These are phyloP conservation scores for Balakata baccata DNA, from an alignment of 345 rosid genomes.

Conservation along the genomic window DNA sequence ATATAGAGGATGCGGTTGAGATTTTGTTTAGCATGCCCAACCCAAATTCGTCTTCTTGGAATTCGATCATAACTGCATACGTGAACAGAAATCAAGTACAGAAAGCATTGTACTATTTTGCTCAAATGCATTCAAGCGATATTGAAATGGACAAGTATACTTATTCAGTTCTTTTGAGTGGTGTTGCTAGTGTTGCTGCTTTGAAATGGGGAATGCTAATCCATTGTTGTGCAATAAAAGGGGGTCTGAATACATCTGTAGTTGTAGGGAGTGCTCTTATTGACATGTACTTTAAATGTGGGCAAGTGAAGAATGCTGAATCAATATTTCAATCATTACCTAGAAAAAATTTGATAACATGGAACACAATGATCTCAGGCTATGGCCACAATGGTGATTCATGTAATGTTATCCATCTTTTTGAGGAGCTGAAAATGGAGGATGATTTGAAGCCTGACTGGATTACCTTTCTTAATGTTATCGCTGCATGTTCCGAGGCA, in stretches of 20 bases:
- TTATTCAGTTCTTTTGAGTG: conserved; percentile 57
- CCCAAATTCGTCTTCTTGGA: conserved; percentile 80
- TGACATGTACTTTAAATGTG: conserved; percentile 84
- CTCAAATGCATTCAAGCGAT: conserved; percentile 48
- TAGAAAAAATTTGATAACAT: conserved; percentile 54
- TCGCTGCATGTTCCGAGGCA: conserved; percentile 58
- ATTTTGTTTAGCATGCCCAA: conserved; percentile 47
- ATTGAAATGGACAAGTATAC: conserved; percentile 53
- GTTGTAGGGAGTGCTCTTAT: conserved; percentile 69
- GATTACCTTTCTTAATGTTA: conserved; percentile 64
- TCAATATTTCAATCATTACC: conserved; percentile 45
- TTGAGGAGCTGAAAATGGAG: conserved; percentile 40
- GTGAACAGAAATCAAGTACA: conserved; percentile 44
- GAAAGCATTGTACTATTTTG: conserved; percentile 54
- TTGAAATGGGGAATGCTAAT: conserved; percentile 60
- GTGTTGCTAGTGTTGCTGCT: conserved; percentile 56
- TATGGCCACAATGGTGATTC: conserved; percentile 65
- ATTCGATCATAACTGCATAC: conserved; percentile 65
- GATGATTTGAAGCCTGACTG: conserved; percentile 54
- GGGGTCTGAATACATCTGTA: conserved; percentile 40
- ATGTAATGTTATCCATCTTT: conserved; percentile 38
- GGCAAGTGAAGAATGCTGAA: conserved; percentile 51
- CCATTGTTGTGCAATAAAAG: conserved; percentile 48
- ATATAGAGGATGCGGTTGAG: conserved; percentile 45
- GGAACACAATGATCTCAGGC: conserved; percentile 80